phyloP scores from a whole-genome alignment of 371 early-diverging fungal genomes.

The Dichotomocladium elegans region DNA sequence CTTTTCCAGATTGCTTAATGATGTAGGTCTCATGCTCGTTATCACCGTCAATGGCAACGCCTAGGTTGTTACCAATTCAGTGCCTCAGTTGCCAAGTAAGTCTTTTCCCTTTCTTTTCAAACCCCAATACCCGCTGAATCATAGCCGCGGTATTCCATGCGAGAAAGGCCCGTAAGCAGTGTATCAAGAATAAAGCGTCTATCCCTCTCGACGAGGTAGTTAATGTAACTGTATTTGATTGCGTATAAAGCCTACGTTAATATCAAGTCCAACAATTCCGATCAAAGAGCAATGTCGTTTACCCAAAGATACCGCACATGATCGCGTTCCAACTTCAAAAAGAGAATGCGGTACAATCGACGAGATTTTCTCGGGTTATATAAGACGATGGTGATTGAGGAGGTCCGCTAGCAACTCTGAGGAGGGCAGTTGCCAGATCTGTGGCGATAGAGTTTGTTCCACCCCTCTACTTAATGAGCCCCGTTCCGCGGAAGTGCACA shows the following conservation, averaged over 20 bases:
- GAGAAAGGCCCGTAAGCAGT: slow-evolving; percentile 85
- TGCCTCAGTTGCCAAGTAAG: no score
- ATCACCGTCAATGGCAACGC: slow-evolving; percentile 89
- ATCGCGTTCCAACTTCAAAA: slow-evolving; percentile 4
- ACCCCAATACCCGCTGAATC: slow-evolving; percentile 91
- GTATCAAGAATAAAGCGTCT: slow-evolving; percentile 81
- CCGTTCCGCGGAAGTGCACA: no score
- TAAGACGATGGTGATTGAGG: no score
- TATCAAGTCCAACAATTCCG: no score
- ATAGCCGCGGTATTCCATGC: slow-evolving; percentile 98
- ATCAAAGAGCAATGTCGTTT: no score
- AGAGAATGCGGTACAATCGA: no score
- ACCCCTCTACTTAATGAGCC: no score
- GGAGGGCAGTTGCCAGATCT: no score
- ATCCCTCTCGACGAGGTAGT: slow-evolving; percentile 80
- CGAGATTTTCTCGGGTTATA: no score
- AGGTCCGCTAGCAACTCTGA: no score
- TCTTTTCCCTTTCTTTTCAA: no score
- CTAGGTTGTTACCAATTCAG: slow-evolving; percentile 22
- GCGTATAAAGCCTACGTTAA: background rate
- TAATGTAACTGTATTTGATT: slow-evolving; percentile 55
- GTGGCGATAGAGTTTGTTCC: no score
- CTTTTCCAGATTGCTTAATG: slow-evolving; percentile 95
- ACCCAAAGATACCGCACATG: slow-evolving; percentile 98
- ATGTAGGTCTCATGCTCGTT: slow-evolving; percentile 64